Base-by-base conservation (phyloP, 768 basidiomycete genomes). In the Rhodotorula diobovata region DNA sequence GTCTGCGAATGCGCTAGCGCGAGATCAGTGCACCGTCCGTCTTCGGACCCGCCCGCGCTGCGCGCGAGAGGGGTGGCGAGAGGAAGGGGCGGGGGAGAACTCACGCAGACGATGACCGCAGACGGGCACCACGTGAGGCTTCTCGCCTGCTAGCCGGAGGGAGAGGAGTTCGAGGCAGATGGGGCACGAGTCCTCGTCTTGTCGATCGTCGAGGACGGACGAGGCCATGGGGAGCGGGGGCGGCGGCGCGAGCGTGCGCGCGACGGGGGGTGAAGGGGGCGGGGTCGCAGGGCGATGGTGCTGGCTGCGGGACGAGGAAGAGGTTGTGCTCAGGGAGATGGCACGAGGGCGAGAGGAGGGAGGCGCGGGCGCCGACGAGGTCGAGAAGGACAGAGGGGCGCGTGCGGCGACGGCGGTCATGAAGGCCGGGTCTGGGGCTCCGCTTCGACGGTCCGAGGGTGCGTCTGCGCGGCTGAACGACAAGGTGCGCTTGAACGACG, bases 101-200 rank as follows among this genome's bases (percentile, higher is more conserved):
- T 93, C 89, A 82, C 97, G 96, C n/a, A 99, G 86, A 46, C 92
- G 89, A 82, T 99, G 96, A 48, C 96, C 94, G 76, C 96, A 99
- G 79, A 94, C 91, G 41, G 96, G 95, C 57, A 96, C 90, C 72
- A 99, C 89, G 79, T 97, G 94, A 15, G 95, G 92, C 79, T 94
- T 97, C 83, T 99, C 96, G 16, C 96, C 96, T 0, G 91, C 90
- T 23, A 99, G 82, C 71, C 93, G 85, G 81, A 93, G 96, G 79
- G 89, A 89, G 79, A 99, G 86, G 3, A 91, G 90, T 78, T 98
- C 95, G 76, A 96, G 88, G 81, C 95, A 99, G 76, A 99, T 92
- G 21, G 95, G 95, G 77, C 96, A 99, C 63, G 90, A 89, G 78
- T 94, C 93, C 65, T 91, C 90, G 34, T 90, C 88, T 5, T 4